phyloP scores from a whole-genome alignment of 495 filamentous ascomycete species.

The Penicillium verhagenii region DNA sequence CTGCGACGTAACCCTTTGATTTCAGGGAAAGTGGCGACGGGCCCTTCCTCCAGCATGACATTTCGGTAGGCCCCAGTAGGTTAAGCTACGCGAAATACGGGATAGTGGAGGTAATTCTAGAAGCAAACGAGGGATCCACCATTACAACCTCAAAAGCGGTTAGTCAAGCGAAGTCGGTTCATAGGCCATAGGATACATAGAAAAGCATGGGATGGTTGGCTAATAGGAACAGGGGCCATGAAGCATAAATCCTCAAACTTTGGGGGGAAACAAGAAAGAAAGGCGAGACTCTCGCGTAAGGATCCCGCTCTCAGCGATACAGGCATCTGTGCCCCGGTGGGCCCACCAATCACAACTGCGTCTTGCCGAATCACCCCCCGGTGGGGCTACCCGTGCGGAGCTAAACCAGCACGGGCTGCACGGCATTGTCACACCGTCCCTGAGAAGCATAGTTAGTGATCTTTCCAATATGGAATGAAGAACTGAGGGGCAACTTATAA shows the following conservation, averaged over 20 bases:
- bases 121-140: background rate
- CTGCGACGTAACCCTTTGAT: slow-evolving; percentile 13
- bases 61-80: slow-evolving; percentile 12
- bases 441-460: background rate
- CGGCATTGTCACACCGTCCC: background rate
- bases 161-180: background rate
- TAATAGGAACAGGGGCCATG: background rate
- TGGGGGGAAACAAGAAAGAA: background rate
- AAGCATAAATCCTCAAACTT: slow-evolving; percentile 9
- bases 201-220: background rate
- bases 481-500: slow-evolving; percentile 58
- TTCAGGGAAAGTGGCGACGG: slow-evolving; percentile 11
- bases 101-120: background rate
- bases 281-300: slow-evolving; percentile 34
- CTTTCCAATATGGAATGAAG: background rate
- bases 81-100: slow-evolving; percentile 25
- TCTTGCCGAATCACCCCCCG: slow-evolving; percentile 36
- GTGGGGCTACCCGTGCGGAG: slow-evolving; percentile 6
- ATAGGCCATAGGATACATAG: background rate
- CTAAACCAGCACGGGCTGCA: background rate
- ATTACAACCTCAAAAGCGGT: background rate
- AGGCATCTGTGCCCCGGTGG: slow-evolving; percentile 22
- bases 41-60: slow-evolving; percentile 4
- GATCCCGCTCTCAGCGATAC: slow-evolving; percentile 44
- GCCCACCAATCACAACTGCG: slow-evolving; percentile 32